Base-by-base conservation (phyloP, 2,329 filamentous ascomycete species). In the Tolypocladium tropicale region DNA sequence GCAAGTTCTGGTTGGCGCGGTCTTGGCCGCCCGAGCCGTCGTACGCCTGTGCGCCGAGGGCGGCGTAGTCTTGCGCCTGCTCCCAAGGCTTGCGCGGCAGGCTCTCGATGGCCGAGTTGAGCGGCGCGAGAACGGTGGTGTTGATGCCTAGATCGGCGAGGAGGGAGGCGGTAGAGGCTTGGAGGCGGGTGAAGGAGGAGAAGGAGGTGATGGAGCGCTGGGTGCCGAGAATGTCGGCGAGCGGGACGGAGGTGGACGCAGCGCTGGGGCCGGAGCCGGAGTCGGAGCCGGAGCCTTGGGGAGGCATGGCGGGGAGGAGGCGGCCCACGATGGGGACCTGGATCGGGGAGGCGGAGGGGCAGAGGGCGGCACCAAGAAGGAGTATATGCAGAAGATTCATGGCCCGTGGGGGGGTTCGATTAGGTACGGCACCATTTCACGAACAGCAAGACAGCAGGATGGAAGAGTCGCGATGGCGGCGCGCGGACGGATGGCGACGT, bases 41-140 rank as follows among this genome's bases (percentile, higher is more conserved):
- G 67, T 96, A 96, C 1, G 87, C 90, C 34, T 84, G 73, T 2
- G 79, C 77, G 0, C 90, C 90, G 4, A 88, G 73, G 1, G 71
- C 70, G 4, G 77, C 74, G 68, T 94, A 93, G 61, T 96, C 91
- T 54, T 79, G 72, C 0, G 88, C 82, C 60, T 92, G 77, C 64
- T 88, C 89, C 90, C 90, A 95, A 0, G 92, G 92, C 70, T 96
- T 97, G 54, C 87, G 79, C 1, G 91, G 89, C 28, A 97, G 76
- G 1, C 72, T 75, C 61, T 88, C 87, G 65, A 99, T 83, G 3
- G 86, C 90, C 21, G 81, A 84, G 76, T 99, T 97, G 55, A 89
- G 76, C 0, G 94, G 94, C 6, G 92, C 93, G 3, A 97, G 82
- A 28, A 97, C 84, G 2, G 91, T 96, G 18, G 89, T 89, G 68